Percentiles rank a stretch among this genome's conserved stretches.
Evolutionary conservation across 352 stramenopile genomes (phyloP).

Genomic region (Pythium dissotocum): DNA sequence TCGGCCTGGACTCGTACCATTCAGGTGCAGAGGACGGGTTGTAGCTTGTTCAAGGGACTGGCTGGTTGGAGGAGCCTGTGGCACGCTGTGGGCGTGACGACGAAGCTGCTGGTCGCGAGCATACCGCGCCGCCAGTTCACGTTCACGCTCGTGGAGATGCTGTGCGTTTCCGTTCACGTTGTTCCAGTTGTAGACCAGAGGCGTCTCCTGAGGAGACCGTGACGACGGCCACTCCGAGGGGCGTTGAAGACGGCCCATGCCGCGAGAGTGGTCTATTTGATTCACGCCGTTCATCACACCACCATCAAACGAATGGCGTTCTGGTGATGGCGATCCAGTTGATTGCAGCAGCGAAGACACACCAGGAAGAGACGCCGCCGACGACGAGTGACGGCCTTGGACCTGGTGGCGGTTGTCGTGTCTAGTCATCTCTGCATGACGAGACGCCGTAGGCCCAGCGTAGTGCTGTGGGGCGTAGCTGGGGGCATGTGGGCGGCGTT

Average conservation of each 20-base stretch:
- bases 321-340: conserved; percentile 5
- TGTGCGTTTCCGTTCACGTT: neutral
- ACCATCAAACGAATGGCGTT: neutral
- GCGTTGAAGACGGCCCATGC: neutral
- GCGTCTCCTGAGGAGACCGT: neutral
- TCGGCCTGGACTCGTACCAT: neutral
- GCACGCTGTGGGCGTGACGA: neutral
- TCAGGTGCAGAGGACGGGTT: neutral
- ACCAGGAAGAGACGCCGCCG: conserved; percentile 9
- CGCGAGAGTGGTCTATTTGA: neutral
- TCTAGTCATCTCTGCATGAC: neutral
- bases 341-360: conserved; percentile 18
- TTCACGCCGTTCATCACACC: neutral
- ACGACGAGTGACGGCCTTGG: neutral
- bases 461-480: neutral
- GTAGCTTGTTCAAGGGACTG: neutral
- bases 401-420: neutral
- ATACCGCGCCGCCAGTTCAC: neutral
- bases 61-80: neutral
- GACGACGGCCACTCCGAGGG: neutral
- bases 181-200: neutral
- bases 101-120: neutral
- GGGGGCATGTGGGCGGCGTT: neutral
- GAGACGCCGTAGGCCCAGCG: neutral
- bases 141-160: neutral